Evolutionary conservation across 2,329 filamentous ascomycete genomes (phyloP), one percentile per base, ranked within the genome.

Genomic region (Apiospora aurea): DNA sequence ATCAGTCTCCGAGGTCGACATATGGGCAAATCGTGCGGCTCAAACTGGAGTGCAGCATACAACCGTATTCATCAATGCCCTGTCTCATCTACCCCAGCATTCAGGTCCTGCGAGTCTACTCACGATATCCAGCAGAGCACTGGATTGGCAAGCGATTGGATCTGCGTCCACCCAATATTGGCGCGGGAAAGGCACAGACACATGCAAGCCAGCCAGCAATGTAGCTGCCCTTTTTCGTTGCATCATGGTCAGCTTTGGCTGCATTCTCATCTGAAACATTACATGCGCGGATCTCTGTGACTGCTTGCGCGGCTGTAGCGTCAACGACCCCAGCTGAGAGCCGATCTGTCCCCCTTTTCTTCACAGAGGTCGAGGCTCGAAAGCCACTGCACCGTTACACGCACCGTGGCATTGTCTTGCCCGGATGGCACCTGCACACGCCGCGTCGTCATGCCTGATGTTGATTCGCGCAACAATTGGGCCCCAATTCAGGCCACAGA

Each of bases 371-470:
- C 38, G 29, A 64, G 57, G 34, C 21, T 64, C 57, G 10, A 41
- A 64, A 18, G 7, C 21, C 34, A 16, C 10, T n/a, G 34, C 34
- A 64, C 21, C 57, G 57, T 41, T 64, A 41, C 57, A 41, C 57
- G n/a, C 13, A 29, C 10, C 29, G 21, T 41, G 34, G 57, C 34
- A 10, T 34, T 41, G 10, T 38, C 34, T 64, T n/a, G 18, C 57
- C 29, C 34, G 13, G 34, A n/a, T 4, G 8, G 13, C 34, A 64
- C 29, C 29, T 21, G 29, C 53, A 16, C 29, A n/a, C 34, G 57
- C 34, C 57, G 57, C 57, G 57, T 64, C 34, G 41, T 64, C 57
- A 21, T 34, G 53, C 38, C 34, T 61, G 53, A 61, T 61, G 29
- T 61, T 38, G 2, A 61, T 61, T 61, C 7, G 53, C 53, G 53